Conservation (phyloP, 306 rosid genomes). For the Lablab purpureus region DNA sequence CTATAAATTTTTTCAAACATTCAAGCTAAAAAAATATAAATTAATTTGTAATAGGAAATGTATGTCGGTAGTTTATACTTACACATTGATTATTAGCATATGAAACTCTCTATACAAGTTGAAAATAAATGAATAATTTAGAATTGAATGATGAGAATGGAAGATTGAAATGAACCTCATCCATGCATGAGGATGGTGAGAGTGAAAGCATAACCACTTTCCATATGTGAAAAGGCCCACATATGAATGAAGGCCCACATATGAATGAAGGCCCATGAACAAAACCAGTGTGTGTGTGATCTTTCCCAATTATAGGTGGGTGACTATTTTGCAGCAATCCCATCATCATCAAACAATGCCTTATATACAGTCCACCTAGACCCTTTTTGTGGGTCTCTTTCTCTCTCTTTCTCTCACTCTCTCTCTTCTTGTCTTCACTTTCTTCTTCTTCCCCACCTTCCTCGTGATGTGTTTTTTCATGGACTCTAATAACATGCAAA, state of each 20-base stretch:
- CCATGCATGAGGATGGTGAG: conserved; percentile 30
- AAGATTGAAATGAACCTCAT: conserved; percentile 6
- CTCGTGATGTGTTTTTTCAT: conserved; percentile 59
- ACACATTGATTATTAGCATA: not conserved
- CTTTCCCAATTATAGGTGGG: conserved; percentile 29
- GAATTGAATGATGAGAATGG: not conserved
- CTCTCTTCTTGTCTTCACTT: not conserved
- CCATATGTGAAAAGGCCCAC: conserved; percentile 31
- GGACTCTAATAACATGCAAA: conserved; percentile 49
- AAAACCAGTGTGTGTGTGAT: not conserved
- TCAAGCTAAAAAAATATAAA: not conserved
- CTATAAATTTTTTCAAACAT: not conserved
- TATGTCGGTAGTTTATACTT: conserved; percentile 18
- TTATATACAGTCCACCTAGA: conserved; percentile 38
- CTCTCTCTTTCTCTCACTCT: not conserved
- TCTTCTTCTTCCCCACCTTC: conserved; percentile 41
- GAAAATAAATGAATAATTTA: not conserved
- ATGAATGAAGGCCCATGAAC: conserved; percentile 23
- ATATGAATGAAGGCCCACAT: conserved; percentile 26
- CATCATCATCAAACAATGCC: conserved; percentile 13
- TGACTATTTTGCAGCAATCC: conserved; percentile 21
- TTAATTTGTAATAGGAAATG: not conserved
- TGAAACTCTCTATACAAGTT: not conserved
- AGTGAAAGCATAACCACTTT: conserved; percentile 41
- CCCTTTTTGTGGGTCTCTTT: conserved; percentile 31